Percentiles rank a stretch among this genome's conserved stretches.
Evolutionary conservation across 768 basidiomycete species (phyloP).

Genomic region (Fomitopsis pulvina): DNA sequence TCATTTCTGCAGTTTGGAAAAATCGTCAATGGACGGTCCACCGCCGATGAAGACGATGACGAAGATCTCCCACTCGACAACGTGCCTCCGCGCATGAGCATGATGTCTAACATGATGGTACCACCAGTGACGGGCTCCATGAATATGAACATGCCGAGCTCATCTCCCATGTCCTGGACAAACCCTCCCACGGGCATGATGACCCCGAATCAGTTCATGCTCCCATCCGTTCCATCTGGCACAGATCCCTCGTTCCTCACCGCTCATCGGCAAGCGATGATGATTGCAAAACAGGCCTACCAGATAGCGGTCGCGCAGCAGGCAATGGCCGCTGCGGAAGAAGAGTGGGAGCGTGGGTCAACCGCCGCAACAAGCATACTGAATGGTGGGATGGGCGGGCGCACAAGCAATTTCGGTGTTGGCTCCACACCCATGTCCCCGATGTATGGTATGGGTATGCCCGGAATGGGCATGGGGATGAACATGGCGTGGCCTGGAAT

Average conservation of each 20-base stretch:
- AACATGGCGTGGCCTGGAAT: constrained; percentile 24
- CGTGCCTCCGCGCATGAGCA: constrained; percentile 29
- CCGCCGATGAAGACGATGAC: constrained; percentile 35
- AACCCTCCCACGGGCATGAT: constrained; percentile 26
- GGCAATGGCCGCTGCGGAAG: constrained; percentile 81
- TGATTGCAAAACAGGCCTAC: constrained; percentile 83
- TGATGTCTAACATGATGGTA: constrained; percentile 28
- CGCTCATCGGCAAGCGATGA: constrained; percentile 85
- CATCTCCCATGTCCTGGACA: constrained; percentile 11
- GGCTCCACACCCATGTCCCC: constrained; percentile 21
- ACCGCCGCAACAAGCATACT: constrained; percentile 42
- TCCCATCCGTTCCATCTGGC: constrained; percentile 26
- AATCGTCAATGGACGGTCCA: constrained; percentile 73
- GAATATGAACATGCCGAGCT: constrained; percentile 22
- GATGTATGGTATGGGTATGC: constrained; percentile 33
- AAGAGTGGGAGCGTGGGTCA: constrained; percentile 86
- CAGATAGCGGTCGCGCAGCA: constrained; percentile 89
- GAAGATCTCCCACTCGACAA: constrained; percentile 26
- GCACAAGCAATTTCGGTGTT: constrained; percentile 24
- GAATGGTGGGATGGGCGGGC: constrained; percentile 31
- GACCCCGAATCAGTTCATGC: constrained; percentile 22
- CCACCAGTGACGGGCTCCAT: constrained; percentile 12
- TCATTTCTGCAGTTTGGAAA: constrained; percentile 65
- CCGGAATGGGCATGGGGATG: constrained; percentile 23
- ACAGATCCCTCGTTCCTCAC: constrained; percentile 54